Conservation (phyloP, 768 basidiomycete species). For the Russula sp. region DNA sequence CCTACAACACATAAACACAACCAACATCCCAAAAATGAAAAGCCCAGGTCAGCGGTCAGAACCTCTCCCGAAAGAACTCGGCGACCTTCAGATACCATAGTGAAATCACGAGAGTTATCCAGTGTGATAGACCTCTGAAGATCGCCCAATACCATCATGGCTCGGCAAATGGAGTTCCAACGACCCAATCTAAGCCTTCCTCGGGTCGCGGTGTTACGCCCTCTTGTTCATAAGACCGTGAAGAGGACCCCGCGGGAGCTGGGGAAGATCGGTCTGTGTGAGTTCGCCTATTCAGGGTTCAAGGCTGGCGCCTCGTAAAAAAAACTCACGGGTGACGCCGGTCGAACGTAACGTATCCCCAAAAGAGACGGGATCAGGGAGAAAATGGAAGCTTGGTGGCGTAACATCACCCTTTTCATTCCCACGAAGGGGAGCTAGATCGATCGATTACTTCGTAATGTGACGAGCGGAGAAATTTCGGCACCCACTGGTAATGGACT, state of each 20-base stretch:
- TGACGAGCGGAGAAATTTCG: conserved; percentile 7
- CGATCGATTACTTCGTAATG: conserved; percentile 7
- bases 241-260: neutral
- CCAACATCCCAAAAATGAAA: conserved; percentile 9
- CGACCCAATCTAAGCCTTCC: neutral
- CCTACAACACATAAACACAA: conserved; percentile 9
- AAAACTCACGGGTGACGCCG: conserved; percentile 15
- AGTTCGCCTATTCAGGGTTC: neutral
- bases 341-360: conserved; percentile 1
- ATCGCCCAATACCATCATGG: conserved; percentile 25
- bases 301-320: neutral
- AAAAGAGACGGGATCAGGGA: conserved; percentile 2
- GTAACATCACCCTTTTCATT: conserved; percentile 7
- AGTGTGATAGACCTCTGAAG: conserved; percentile 17
- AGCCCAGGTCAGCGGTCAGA: conserved; percentile 4
- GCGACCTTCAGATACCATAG: conserved; percentile 25
- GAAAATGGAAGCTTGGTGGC: conserved; percentile 1
- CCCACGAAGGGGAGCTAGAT: conserved; percentile 2
- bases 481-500: conserved; percentile 1
- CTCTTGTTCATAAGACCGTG: neutral
- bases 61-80: conserved; percentile 19
- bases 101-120: conserved; percentile 6
- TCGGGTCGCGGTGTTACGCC: conserved; percentile 1
- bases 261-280: conserved; percentile 8
- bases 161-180: neutral